Percentiles rank a stretch among this genome's conserved stretches.
These are phyloP conservation scores for Rutstroemia sp. DNA, from an alignment of 2,329 filamentous ascomycete genomes.

Conservation along the genomic window DNA sequence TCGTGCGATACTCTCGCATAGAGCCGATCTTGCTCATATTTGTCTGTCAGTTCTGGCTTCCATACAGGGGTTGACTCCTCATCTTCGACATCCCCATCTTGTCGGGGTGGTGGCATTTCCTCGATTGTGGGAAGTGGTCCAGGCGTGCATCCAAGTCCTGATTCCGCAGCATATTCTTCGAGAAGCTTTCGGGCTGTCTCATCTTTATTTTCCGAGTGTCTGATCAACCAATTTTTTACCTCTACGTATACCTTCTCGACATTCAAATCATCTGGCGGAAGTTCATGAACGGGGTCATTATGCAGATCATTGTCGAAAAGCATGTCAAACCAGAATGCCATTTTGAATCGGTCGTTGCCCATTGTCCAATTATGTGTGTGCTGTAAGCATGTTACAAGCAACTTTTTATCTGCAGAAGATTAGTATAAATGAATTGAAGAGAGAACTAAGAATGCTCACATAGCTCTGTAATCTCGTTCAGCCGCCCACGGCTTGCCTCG, in stretches of 20 bases:
- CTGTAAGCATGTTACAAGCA: conserved; percentile 58
- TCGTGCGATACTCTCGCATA: conserved; percentile 58
- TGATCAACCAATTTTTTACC: conserved; percentile 54
- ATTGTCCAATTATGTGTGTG: conserved; percentile 64
- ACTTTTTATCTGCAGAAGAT: conserved; percentile 48
- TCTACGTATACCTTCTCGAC: conserved; percentile 52
- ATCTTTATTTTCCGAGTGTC: conserved; percentile 49
- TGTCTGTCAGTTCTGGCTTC: conserved; percentile 41
- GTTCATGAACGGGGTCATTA: conserved; percentile 45
- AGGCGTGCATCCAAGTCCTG: conserved; percentile 27
- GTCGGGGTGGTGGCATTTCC: not conserved
- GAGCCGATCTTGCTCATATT: conserved; percentile 49
- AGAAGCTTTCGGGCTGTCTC: conserved; percentile 47
- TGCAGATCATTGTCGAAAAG: conserved; percentile 51
- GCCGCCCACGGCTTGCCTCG: conserved; percentile 46
- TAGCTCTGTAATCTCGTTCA: conserved; percentile 57
- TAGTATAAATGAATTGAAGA: not conserved
- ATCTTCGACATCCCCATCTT: conserved; percentile 12
- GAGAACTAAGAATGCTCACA: conserved; percentile 37
- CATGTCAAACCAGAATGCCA: conserved; percentile 61
- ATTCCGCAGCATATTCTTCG: conserved; percentile 41
- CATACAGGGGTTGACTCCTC: conserved; percentile 26
- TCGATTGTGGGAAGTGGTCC: conserved; percentile 21
- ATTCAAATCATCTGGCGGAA: conserved; percentile 41
- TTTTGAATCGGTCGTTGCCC: conserved; percentile 62